Evolutionary conservation across 2,329 filamentous ascomycete genomes (phyloP).

Genomic region (Pseudocercospora ulei): DNA sequence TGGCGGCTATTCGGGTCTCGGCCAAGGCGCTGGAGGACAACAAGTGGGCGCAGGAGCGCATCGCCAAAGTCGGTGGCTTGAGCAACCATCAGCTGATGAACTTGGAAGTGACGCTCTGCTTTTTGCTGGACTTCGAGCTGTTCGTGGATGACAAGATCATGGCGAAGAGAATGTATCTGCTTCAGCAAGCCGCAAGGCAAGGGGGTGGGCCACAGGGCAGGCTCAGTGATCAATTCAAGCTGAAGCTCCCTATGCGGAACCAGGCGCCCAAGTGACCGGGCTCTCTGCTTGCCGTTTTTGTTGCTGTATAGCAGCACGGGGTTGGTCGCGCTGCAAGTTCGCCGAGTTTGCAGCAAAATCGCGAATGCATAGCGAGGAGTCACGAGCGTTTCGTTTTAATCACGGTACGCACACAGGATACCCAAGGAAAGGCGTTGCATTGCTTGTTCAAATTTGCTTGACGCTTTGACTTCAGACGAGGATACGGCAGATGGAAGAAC

Average conservation of each 20-base stretch:
- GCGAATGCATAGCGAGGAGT: conserved; percentile 5
- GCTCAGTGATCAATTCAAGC: conserved; percentile 30
- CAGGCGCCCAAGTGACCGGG: conserved; percentile 16
- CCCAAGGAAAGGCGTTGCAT: conserved; percentile 6
- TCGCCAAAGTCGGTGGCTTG: conserved; percentile 82
- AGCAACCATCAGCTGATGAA: conserved; percentile 69
- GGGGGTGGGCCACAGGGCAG: conserved; percentile 22
- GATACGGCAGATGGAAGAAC: conserved; percentile 7
- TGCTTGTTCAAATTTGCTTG: not conserved
- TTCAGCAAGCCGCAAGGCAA: conserved; percentile 32
- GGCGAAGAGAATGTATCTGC: conserved; percentile 31
- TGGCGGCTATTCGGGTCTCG: conserved; percentile 75
- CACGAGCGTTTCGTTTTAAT: not conserved
- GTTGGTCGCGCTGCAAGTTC: not conserved
- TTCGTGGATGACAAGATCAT: conserved; percentile 30
- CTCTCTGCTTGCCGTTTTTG: not conserved
- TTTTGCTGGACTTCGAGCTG: conserved; percentile 70
- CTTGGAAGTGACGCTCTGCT: conserved; percentile 65
- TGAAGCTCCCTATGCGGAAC: conserved; percentile 27
- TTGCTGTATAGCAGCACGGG: too few relatives aligned
- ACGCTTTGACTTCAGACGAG: conserved; percentile 1
- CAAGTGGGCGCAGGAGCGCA: conserved; percentile 71
- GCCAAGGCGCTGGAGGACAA: conserved; percentile 94
- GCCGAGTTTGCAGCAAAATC: conserved; percentile 1
- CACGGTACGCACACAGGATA: conserved; percentile 5